Evolutionary conservation across 2,329 filamentous ascomycete species (phyloP), one percentile per base, ranked within the genome.

Genomic region (Ceratocystis huliohia): DNA sequence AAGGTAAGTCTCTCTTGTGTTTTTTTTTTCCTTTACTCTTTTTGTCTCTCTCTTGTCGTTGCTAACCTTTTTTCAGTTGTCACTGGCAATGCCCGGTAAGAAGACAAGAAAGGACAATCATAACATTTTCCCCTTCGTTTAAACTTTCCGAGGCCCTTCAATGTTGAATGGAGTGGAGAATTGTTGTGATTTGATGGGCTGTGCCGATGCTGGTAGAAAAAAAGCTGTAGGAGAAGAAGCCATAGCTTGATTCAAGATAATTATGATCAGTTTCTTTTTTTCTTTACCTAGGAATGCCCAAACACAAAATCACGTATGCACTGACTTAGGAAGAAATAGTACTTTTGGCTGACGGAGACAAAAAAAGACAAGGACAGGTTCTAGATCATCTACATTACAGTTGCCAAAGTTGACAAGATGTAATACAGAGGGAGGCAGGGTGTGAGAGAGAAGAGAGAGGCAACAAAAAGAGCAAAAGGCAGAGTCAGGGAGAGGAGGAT

Each of bases 1-100:
- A 44, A 46, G 48, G 66, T 65, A 48, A 65, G 66, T 61, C 57
- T 13, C 17, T 17, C 28, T 53, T 48, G 61, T 56, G 25, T 30
- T 28, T 30, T n/a, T 45, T 53, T 65, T 30, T 41, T 46, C 15
- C 20, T 50, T 20, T 50, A 3, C n/a, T 20, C 56, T 57, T 48
- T 13, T 10, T 45, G 28, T 44, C 28, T 57, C 25, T 5, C 44
- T 48, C 8, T 20, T n/a, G 15, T 57, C 20, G 37, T 53, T 17
- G 63, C 45, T 33, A 13, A 44, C 28, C 22, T 10, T 15, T 57
- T 57, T 65, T 65, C 15, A 56, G 50, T 56, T 15, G 25, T 25
- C 50, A 25, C 22, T 56, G 13, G 50, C 13, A 50, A 22, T 57
- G n/a, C 20, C 25, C 20, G 30, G 50, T 56, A 25, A 56, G 22